Percentiles rank a stretch among this genome's conserved stretches.
Conservation (phyloP, 148 eudicot species). For the Linanthus parryae region DNA sequence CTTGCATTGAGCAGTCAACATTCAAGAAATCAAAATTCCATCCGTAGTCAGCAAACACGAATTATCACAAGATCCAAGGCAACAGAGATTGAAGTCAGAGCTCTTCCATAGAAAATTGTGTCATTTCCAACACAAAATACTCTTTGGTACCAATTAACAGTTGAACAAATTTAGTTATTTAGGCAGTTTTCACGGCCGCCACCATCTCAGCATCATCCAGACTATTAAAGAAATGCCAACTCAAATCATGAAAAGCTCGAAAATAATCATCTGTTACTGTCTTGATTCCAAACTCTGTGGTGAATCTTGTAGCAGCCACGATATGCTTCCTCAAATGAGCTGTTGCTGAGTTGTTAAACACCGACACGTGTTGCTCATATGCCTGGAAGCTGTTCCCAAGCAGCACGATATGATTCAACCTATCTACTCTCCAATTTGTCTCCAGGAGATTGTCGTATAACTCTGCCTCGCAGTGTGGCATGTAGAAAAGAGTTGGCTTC, state of each 20-base stretch:
- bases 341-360: slow-evolving; percentile 29
- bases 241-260: slow-evolving; percentile 58
- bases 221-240: slow-evolving; percentile 85
- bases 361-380: slow-evolving; percentile 38
- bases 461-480: slow-evolving; percentile 88
- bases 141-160: too few species aligned
- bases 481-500: slow-evolving; percentile 64
- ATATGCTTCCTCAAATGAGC: slow-evolving; percentile 42
- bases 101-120: too few species aligned
- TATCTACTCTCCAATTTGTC: slow-evolving; percentile 49
- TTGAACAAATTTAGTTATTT: too few species aligned
- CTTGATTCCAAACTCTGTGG: slow-evolving; percentile 37
- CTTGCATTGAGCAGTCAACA: too few species aligned
- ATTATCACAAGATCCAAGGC: too few species aligned
- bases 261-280: slow-evolving; percentile 46
- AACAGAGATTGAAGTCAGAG: too few species aligned
- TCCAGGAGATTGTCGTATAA: slow-evolving; percentile 70
- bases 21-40: too few species aligned
- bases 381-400: slow-evolving; percentile 71
- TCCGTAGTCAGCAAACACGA: too few species aligned
- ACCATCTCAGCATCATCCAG: slow-evolving; percentile 27
- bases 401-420: slow-evolving; percentile 36
- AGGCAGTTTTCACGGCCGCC: too few species aligned
- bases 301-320: slow-evolving; percentile 39
- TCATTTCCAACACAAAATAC: too few species aligned